Base-by-base conservation (phyloP, 2,329 filamentous ascomycete genomes). In the Botrytis sinoallii region DNA sequence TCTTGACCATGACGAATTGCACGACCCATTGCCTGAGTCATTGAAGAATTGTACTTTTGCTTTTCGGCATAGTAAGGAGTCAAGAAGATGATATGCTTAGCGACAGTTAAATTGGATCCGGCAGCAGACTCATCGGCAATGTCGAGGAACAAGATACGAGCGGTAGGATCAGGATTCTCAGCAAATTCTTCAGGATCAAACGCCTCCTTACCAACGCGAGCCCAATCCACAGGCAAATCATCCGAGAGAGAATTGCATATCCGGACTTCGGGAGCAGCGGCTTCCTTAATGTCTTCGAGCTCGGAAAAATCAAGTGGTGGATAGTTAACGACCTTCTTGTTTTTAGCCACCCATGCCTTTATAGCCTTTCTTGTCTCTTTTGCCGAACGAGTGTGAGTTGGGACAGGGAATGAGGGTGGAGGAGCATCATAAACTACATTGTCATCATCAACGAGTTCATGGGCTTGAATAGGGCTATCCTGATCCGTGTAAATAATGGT, bases 31-130 rank as follows among this genome's bases (percentile, higher is more conserved):
- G 89, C 89, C 75, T 92, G 90, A 0, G 84, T 86, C 86, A 91
- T 91, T 0, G 85, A 84, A 0, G 87, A 84, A 0, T 88, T 84
- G 78, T 90, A 92, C 52, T 82, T 79, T 2, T 75, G 74, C 0
- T 78, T 78, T 2, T 74, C 74, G 1, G 84, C 82, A 0, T 88
- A 81, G 14, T 90, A 80, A 0, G 90, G 89, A 0, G 86, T 85
- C 4, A 91, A 80, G 79, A 92, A 92, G 46, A 92, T 85, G 52
- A 92, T 83, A 73, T 92, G 89, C 75, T 91, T 91, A 0, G 89
- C 89, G 57, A 85, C 85, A 65, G 89, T 87, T 2, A 92, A 81
- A 75, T 92, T 92, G 16, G 87, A 81, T 70, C 90, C 90, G 46
- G 90, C 86, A 4, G 90, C 88, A 71, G 87, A 86, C 48, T 87